Evolutionary conservation across 768 basidiomycete genomes (phyloP).

Genomic region (Lactarius quietus): DNA sequence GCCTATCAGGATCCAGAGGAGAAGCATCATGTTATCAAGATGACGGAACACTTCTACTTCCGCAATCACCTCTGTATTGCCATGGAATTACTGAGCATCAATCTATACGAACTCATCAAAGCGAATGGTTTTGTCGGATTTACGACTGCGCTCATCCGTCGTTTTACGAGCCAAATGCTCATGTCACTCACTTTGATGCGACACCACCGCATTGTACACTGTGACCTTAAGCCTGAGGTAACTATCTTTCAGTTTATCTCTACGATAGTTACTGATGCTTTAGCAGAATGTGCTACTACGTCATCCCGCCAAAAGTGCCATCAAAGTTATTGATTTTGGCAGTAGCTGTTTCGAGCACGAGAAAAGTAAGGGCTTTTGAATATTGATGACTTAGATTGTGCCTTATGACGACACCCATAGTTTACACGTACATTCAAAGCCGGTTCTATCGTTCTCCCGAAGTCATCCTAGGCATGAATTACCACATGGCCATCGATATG

Average conservation of each 20-base stretch:
- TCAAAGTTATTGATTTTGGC: conserved; percentile 99
- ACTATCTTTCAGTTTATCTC: background rate
- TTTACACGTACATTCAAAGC: conserved; percentile 99
- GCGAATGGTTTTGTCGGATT: conserved; percentile 99
- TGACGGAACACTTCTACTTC: conserved; percentile 99
- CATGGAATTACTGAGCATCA: conserved; percentile 96
- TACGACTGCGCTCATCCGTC: conserved; percentile 88
- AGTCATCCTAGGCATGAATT: conserved; percentile 98
- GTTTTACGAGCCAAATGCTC: conserved; percentile 96
- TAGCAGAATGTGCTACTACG: conserved; percentile 86
- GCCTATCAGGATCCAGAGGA: conserved; percentile 82
- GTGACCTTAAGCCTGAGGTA: conserved; percentile 98
- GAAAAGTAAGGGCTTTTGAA: conserved; percentile 66
- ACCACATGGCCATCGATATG: conserved; percentile 99
- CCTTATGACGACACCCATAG: conserved; percentile 40
- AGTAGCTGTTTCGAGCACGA: conserved; percentile 98
- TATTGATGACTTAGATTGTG: background rate
- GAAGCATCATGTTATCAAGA: conserved; percentile 95
- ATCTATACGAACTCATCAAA: conserved; percentile 98
- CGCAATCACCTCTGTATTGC: conserved; percentile 96
- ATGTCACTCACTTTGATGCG: conserved; percentile 89
- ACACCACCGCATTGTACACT: conserved; percentile 96
- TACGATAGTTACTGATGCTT: conserved; percentile 8
- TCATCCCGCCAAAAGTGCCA: conserved; percentile 92
- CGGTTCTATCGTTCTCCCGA: conserved; percentile 99